Evolutionary conservation across 2,329 filamentous ascomycete species (phyloP).

Genomic region (Xylaria sp.): DNA sequence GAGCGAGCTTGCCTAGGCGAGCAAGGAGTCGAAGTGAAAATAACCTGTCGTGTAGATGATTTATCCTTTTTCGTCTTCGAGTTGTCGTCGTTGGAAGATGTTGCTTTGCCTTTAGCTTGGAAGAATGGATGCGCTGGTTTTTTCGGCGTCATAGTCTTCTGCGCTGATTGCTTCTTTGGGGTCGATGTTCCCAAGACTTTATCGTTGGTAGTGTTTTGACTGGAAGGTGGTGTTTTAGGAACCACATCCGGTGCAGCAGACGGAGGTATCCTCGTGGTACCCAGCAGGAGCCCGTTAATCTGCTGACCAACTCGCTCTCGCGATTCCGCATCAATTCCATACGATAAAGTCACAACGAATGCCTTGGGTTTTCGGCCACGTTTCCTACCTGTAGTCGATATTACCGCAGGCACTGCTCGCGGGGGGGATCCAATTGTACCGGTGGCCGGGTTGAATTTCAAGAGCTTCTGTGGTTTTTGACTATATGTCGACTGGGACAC

Average conservation of each 20-base stretch:
- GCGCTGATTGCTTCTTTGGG: constrained; percentile 33
- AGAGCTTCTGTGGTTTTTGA: constrained; percentile 58
- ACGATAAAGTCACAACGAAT: constrained; percentile 66
- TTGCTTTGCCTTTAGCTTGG: constrained; percentile 59
- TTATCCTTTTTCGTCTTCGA: constrained; percentile 43
- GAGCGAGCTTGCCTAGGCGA: constrained; percentile 58
- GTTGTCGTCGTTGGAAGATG: constrained; percentile 36
- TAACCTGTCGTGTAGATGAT: constrained; percentile 49
- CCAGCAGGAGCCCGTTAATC: constrained; percentile 70
- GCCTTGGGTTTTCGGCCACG: constrained; percentile 52
- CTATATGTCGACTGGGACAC: constrained; percentile 28
- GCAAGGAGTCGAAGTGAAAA: constrained; percentile 64
- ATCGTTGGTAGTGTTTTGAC: neutral
- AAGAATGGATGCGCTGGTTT: constrained; percentile 71
- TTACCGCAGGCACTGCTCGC: constrained; percentile 47
- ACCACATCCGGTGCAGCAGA: constrained; percentile 39
- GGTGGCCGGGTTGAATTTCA: constrained; percentile 68
- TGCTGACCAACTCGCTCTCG: constrained; percentile 63
- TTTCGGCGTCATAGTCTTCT: constrained; percentile 39
- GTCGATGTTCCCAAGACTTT: constrained; percentile 4
- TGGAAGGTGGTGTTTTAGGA: constrained; percentile 33
- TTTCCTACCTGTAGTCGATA: constrained; percentile 40
- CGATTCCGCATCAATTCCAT: constrained; percentile 61
- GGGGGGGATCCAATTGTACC: constrained; percentile 72
- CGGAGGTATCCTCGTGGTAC: constrained; percentile 39